phyloP scores from a whole-genome alignment of 208 protist species.

The Trypanosoma scelopori region DNA sequence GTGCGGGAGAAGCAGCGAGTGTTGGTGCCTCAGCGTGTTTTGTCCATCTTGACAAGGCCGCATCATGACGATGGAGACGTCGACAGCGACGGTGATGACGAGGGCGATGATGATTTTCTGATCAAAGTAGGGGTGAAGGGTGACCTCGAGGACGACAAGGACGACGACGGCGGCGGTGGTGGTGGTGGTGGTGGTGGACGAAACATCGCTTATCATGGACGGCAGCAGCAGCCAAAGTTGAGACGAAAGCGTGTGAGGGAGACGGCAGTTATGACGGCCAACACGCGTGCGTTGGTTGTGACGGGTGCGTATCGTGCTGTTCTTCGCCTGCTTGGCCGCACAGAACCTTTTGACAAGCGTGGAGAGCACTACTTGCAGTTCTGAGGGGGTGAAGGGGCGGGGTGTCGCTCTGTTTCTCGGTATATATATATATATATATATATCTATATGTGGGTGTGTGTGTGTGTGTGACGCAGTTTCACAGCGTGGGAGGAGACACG shows the following conservation, averaged over 20 bases:
- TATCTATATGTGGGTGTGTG: no score
- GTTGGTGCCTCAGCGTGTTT: conserved; percentile 59
- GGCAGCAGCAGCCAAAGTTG: neutral
- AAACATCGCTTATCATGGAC: conserved; percentile 2
- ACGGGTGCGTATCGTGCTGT: conserved; percentile 56
- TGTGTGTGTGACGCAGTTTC: no score
- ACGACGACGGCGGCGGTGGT: neutral
- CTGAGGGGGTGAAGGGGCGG: conserved; percentile 27
- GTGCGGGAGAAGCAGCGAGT: conserved; percentile 38
- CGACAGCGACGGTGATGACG: conserved; percentile 26
- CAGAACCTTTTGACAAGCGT: conserved; percentile 48
- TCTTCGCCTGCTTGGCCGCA: conserved; percentile 64
- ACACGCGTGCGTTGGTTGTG: conserved; percentile 33
- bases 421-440: no score
- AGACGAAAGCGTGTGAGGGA: conserved; percentile 10
- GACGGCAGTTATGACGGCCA: neutral
- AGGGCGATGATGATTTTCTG: conserved; percentile 67
- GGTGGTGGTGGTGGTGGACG: neutral
- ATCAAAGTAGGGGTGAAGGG: conserved; percentile 68
- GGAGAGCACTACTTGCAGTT: conserved; percentile 77
- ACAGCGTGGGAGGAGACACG: no score
- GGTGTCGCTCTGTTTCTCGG: no score
- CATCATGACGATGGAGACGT: conserved; percentile 17
- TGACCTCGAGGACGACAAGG: no score
- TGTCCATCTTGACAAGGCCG: conserved; percentile 36